A percentile compares a stretch with the other conserved stretches of the same genome.
Conservation (phyloP, 306 rosid genomes). For the Vicia faba region DNA sequence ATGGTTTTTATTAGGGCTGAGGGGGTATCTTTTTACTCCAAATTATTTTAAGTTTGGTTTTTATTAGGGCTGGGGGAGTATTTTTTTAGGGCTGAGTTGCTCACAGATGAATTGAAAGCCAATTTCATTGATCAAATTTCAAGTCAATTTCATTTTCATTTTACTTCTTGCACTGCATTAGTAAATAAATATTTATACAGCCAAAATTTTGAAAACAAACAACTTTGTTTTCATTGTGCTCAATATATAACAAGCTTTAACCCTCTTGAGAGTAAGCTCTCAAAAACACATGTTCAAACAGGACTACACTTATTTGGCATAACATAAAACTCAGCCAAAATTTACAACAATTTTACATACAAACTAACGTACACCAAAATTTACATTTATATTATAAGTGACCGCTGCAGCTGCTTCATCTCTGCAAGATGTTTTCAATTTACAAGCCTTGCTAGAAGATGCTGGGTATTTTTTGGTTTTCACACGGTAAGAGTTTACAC, state of each 20-base stretch:
- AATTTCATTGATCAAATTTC: too few relatives aligned
- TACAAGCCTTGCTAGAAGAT: conserved; percentile 8
- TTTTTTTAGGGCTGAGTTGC: too few relatives aligned
- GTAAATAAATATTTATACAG: too few relatives aligned
- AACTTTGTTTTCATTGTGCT: conserved; percentile 1
- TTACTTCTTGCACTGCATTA: too few relatives aligned
- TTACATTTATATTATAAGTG: conserved; percentile 40
- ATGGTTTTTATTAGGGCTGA: too few relatives aligned
- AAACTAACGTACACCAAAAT: conserved; percentile 47
- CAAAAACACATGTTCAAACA: conserved; percentile 13
- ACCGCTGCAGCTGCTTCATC: conserved; percentile 43
- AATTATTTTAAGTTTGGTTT: too few relatives aligned
- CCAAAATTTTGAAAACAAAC: background rate
- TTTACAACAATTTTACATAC: conserved; percentile 26
- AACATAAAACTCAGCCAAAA: background rate
- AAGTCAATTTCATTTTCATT: too few relatives aligned
- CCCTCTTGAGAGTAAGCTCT: background rate
- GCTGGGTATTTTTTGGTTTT: conserved; percentile 15
- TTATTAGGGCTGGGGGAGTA: too few relatives aligned
- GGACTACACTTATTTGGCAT: conserved; percentile 2
- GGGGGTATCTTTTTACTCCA: too few relatives aligned
- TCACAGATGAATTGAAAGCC: too few relatives aligned
- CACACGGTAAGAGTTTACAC: conserved; percentile 11
- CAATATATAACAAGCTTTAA: too few relatives aligned
- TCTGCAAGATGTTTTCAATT: conserved; percentile 42